Conservation (phyloP, 306 rosid species). For the Inga oerstediana region DNA sequence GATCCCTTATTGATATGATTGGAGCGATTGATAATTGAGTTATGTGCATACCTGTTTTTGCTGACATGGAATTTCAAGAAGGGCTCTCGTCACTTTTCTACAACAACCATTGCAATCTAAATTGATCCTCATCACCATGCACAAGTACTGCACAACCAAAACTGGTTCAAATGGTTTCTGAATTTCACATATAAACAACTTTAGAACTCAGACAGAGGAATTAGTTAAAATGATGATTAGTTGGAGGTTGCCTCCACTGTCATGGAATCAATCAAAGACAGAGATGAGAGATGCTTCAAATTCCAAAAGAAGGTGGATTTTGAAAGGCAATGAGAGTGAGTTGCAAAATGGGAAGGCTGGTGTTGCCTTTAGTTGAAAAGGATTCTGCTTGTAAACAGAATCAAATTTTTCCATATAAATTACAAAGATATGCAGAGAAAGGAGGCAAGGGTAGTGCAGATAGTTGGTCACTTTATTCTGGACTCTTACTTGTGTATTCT, state of each 20-base stretch:
- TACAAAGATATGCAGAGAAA: too few species aligned
- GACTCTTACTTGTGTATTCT: too few species aligned
- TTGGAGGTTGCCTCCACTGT: slow-evolving; percentile 45
- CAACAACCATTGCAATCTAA: slow-evolving; percentile 53
- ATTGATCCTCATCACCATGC: slow-evolving; percentile 62
- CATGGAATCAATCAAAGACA: slow-evolving; percentile 30
- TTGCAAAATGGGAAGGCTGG: slow-evolving; percentile 44
- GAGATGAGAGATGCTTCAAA: too few species aligned
- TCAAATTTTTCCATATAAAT: too few species aligned
- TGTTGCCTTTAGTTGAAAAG: background rate
- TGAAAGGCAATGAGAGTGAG: background rate
- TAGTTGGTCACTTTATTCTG: too few species aligned
- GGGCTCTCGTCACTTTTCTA: slow-evolving; percentile 53
- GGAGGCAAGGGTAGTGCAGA: too few species aligned
- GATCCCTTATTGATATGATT: too few species aligned
- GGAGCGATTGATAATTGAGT: too few species aligned
- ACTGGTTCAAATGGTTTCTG: too few species aligned
- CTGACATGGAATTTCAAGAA: slow-evolving; percentile 54
- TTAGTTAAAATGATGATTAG: background rate
- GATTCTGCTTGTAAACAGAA: background rate
- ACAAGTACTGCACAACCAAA: background rate
- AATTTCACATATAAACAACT: background rate
- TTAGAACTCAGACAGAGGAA: background rate
- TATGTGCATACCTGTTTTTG: too few species aligned
- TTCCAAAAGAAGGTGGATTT: too few species aligned